phyloP scores from a whole-genome alignment of 2,329 filamentous ascomycete genomes.

The Eutypa lata region DNA sequence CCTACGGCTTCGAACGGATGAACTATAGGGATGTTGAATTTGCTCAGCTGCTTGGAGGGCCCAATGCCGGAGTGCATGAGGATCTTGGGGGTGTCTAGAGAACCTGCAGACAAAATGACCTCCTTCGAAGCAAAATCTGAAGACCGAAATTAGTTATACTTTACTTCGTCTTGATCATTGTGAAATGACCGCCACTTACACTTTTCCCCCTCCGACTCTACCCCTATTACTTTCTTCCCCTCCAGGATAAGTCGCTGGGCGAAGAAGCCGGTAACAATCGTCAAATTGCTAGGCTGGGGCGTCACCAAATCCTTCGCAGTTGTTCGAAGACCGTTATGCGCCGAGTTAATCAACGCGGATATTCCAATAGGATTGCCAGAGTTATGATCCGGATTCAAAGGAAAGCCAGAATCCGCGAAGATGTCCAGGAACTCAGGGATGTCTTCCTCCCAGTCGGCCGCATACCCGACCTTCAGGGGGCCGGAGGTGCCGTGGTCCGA shows the following conservation, averaged over 20 bases:
- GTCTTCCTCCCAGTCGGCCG: constrained; percentile 46
- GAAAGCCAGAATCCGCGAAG: constrained; percentile 45
- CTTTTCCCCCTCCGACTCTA: constrained; percentile 37
- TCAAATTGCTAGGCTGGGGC: constrained; percentile 46
- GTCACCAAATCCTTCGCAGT: constrained; percentile 50
- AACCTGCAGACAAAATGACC: constrained; percentile 41
- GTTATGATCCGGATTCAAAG: constrained; percentile 53
- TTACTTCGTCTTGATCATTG: background rate
- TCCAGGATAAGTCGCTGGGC: constrained; percentile 47
- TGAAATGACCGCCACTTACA: constrained; percentile 45
- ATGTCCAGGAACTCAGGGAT: constrained; percentile 41
- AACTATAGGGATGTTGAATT: constrained; percentile 32
- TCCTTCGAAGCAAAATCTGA: constrained; percentile 34
- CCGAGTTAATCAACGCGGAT: constrained; percentile 46
- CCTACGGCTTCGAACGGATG: constrained; percentile 35
- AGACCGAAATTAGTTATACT: background rate
- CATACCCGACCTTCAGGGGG: constrained; percentile 45
- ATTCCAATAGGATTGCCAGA: constrained; percentile 57
- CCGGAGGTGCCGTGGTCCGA: constrained; percentile 48
- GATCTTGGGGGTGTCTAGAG: constrained; percentile 39
- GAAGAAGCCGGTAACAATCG: constrained; percentile 44
- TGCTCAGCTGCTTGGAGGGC: constrained; percentile 28
- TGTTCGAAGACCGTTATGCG: constrained; percentile 43
- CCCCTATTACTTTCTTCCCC: constrained; percentile 41
- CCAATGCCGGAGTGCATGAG: constrained; percentile 46